phyloP scores from a whole-genome alignment of 768 basidiomycete species.

The Termitomyces sp. region DNA sequence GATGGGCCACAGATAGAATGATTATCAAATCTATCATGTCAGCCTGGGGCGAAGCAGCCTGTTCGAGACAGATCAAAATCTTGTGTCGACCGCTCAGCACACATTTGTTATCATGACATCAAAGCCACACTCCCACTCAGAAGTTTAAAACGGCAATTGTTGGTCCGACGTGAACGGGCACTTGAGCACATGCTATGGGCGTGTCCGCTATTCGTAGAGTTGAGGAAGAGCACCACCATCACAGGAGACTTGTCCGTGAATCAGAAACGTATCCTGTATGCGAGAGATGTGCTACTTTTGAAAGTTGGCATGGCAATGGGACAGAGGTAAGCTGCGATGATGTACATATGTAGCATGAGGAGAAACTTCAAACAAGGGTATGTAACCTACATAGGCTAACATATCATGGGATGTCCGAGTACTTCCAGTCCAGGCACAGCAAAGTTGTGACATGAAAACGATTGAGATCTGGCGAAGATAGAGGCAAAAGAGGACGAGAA shows the following conservation, averaged over 20 bases:
- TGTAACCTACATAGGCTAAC: too few species aligned
- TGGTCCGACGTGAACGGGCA: background rate
- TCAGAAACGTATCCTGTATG: background rate
- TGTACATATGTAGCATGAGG: background rate
- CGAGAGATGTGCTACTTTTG: constrained; percentile 1
- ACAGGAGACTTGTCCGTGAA: background rate
- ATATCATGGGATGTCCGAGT: too few species aligned
- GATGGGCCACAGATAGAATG: background rate
- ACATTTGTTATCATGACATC: background rate
- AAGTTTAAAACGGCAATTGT: background rate
- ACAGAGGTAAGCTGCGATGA: background rate
- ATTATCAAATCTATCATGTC: background rate
- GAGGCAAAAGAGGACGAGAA: background rate
- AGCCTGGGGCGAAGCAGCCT: background rate
- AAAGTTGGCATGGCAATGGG: background rate
- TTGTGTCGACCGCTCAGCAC: background rate
- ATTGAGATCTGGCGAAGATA: constrained; percentile 12
- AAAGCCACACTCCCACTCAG: background rate
- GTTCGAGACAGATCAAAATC: background rate
- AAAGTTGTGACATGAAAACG: constrained; percentile 9
- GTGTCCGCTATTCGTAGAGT: background rate
- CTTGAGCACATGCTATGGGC: background rate
- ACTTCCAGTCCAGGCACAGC: constrained; percentile 12
- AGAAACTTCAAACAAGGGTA: too few species aligned
- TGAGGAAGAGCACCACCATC: background rate